phyloP scores from a whole-genome alignment of 2,329 filamentous ascomycete species.

The Aureobasidium sp. region DNA sequence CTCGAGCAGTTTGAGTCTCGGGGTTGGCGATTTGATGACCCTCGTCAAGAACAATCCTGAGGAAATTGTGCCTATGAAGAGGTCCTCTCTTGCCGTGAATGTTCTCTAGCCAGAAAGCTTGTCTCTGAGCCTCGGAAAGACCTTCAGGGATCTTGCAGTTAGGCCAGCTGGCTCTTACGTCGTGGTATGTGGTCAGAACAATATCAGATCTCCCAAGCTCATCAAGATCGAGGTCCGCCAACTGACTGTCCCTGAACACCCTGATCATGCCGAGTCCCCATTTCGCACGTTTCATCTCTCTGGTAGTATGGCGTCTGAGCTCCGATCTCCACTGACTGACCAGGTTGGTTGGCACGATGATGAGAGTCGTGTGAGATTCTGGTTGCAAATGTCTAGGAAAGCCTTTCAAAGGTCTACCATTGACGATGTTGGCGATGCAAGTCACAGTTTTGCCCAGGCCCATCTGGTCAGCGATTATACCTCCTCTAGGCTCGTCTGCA shows the following conservation, averaged over 20 bases:
- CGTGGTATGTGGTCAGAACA: slow-evolving; percentile 37
- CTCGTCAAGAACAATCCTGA: slow-evolving; percentile 52
- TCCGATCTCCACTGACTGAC: slow-evolving; percentile 35
- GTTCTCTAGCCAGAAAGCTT: slow-evolving; percentile 32
- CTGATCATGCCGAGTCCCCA: slow-evolving; percentile 17
- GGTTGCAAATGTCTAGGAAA: background rate
- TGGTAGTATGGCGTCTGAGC: slow-evolving; percentile 23
- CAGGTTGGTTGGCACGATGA: slow-evolving; percentile 34
- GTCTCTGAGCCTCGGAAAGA: slow-evolving; percentile 26
- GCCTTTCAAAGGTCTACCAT: slow-evolving; percentile 26
- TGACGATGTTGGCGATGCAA: slow-evolving; percentile 40
- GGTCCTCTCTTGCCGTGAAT: slow-evolving; percentile 30
- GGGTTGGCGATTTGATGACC: slow-evolving; percentile 51
- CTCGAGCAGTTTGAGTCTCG: slow-evolving; percentile 34
- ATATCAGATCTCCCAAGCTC: slow-evolving; percentile 22
- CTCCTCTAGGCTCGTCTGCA: slow-evolving; percentile 28
- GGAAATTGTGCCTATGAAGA: slow-evolving; percentile 39
- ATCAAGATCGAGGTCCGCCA: background rate
- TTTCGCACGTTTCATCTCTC: background rate
- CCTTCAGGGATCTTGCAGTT: background rate
- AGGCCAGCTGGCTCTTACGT: slow-evolving; percentile 33
- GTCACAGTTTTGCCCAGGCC: slow-evolving; percentile 37
- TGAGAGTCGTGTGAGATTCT: slow-evolving; percentile 32
- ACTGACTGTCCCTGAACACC: slow-evolving; percentile 3
- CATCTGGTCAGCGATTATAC: slow-evolving; percentile 38